Base-by-base conservation (phyloP, 257 asterid genomes). In the Salvia splendens region DNA sequence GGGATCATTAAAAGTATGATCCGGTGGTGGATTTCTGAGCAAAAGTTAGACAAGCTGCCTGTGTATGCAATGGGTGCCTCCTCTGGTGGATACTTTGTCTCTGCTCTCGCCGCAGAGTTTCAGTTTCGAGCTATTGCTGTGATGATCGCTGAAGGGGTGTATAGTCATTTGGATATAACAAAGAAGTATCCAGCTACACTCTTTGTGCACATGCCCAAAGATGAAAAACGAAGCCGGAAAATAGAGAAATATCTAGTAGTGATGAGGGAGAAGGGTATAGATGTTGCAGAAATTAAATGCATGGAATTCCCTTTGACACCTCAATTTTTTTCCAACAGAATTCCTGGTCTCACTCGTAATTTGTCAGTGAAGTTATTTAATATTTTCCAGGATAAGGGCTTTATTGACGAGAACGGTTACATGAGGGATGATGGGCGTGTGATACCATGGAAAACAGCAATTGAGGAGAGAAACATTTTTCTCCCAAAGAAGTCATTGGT, bases 131-230 rank as follows among this genome's bases (percentile, higher is more conserved):
- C 79, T 50, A 83, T 90, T 73, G 72, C 81, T 15, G 15, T 88
- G 68, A 90, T 93, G 99, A 93, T 93, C 41, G 88, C 97, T 5
- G 99, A 85, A 87, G 99, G 99, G 40, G 78, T 84, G 76, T 93
- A 68, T 67, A 80, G 82, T 79, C 82, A 71, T 57, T 77, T 85
- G 74, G 87, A 85, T 51, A 75, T 85, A 72, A 58, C 64, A 0
- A 68, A 69, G 72, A 69, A 72, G 57, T 93, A 90, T 72, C 95
- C 99, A 5, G 80, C 99, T 20, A 88, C 95, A 3, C 85, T 93
- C 54, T 90, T 93, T 54, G 97, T 93, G 16, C 97, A 93, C 87
- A 90, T 90, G 97, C 99, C 99, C 5, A 93, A 90, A 81, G 99
- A 93, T 61, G 88, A 83, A 61, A 72, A 47, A n/a, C 79, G 97